Conservation (phyloP, 305 asterid genomes). For the Fraxinus floribunda region DNA sequence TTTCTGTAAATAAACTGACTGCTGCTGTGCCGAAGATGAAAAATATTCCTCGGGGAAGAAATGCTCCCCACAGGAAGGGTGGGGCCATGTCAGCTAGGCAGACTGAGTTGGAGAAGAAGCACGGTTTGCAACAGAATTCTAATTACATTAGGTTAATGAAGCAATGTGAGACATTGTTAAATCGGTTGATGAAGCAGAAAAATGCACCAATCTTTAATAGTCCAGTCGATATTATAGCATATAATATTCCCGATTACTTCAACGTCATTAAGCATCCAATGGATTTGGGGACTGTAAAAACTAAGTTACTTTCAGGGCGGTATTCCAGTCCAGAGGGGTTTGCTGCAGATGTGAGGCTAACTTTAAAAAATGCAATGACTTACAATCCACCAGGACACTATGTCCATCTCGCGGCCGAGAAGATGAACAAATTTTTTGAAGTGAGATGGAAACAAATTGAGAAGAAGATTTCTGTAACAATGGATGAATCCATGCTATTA, state of each 20-base stretch:
- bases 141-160: conserved; percentile 45
- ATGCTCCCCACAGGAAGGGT: conserved; percentile 55
- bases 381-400: conserved; percentile 61
- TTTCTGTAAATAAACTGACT: conserved; percentile 28
- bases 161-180: conserved; percentile 55
- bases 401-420: conserved; percentile 57
- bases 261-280: conserved; percentile 70
- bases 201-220: conserved; percentile 51
- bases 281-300: conserved; percentile 83
- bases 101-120: conserved; percentile 37
- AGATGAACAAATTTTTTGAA: conserved; percentile 53
- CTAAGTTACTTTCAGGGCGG: conserved; percentile 43
- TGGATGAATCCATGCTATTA: conserved; percentile 38
- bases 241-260: conserved; percentile 62
- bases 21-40: conserved; percentile 37
- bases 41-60: conserved; percentile 40
- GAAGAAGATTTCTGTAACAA: conserved; percentile 48
- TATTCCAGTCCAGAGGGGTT: conserved; percentile 57
- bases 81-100: conserved; percentile 35
- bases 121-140: conserved; percentile 28
- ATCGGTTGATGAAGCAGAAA: conserved; percentile 50
- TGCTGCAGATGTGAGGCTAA: conserved; percentile 85
- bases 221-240: conserved; percentile 65
- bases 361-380: conserved; percentile 75
- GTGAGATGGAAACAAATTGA: conserved; percentile 53